Percentiles rank a stretch among this genome's conserved stretches.
phyloP scores from a whole-genome alignment of 805 yeast genomes.

The Jamesozyma spencerorum region DNA sequence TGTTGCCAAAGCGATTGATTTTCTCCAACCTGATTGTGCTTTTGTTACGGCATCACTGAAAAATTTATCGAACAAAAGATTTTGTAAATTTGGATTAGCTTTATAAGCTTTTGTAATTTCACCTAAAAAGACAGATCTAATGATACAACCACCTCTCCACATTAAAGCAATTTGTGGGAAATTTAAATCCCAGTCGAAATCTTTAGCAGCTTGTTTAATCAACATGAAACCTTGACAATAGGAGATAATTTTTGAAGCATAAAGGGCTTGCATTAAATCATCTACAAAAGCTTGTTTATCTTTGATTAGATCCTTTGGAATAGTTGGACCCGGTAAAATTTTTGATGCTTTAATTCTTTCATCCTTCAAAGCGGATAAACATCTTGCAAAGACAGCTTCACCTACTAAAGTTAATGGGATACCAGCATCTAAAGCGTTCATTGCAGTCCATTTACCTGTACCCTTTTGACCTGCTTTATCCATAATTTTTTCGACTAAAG shows the following conservation, averaged over 20 bases:
- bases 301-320: constrained; percentile 51
- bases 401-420: constrained; percentile 97
- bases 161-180: constrained; percentile 96
- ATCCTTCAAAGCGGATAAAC: constrained; percentile 82
- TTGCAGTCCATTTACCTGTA: constrained; percentile 99
- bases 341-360: constrained; percentile 86
- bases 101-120: constrained; percentile 96
- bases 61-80: constrained; percentile 91
- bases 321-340: constrained; percentile 68
- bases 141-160: constrained; percentile 99
- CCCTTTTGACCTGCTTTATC: constrained; percentile 99
- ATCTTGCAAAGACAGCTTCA: constrained; percentile 96
- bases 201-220: constrained; percentile 95
- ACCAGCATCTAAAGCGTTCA: constrained; percentile 94
- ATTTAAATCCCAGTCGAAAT: constrained; percentile 94
- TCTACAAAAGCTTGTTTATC: constrained; percentile 81
- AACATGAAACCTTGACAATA: constrained; percentile 99
- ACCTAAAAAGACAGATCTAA: constrained; percentile 95
- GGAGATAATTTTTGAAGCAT: constrained; percentile 96
- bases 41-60: constrained; percentile 82
- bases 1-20: constrained; percentile 67
- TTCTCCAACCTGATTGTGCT: constrained; percentile 96
- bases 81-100: constrained; percentile 84
- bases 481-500: constrained; percentile 90
- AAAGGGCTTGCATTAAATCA: constrained; percentile 93